These are phyloP conservation scores for Fusarium sp. DNA, from an alignment of 2,329 filamentous ascomycete genomes.

Conservation along the genomic window DNA sequence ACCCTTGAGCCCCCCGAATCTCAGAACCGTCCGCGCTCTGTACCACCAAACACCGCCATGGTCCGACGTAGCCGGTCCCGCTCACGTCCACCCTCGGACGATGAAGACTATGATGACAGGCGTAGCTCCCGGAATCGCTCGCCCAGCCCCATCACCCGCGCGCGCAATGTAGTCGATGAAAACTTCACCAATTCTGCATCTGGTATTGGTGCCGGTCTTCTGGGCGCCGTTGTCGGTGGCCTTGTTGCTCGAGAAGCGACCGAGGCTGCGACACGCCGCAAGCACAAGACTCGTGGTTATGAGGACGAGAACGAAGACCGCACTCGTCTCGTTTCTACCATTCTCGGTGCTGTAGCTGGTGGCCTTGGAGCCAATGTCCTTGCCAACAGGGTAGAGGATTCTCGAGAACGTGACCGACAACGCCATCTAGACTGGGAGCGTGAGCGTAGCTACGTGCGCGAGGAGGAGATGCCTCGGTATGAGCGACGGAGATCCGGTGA, in stretches of 20 bases:
- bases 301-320: slow-evolving; percentile 49
- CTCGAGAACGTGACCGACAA: slow-evolving; percentile 52
- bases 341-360: slow-evolving; percentile 67
- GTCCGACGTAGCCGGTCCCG: slow-evolving; percentile 45
- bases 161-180: slow-evolving; percentile 58
- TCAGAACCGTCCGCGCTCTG: slow-evolving; percentile 52
- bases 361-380: slow-evolving; percentile 67
- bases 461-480: slow-evolving; percentile 48
- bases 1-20: slow-evolving; percentile 48
- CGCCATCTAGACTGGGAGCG: slow-evolving; percentile 55
- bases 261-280: slow-evolving; percentile 56
- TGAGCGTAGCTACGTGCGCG: slow-evolving; percentile 52
- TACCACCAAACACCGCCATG: slow-evolving; percentile 50
- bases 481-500: slow-evolving; percentile 39
- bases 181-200: slow-evolving; percentile 63
- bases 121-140: slow-evolving; percentile 46
- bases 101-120: slow-evolving; percentile 44
- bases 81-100: slow-evolving; percentile 40
- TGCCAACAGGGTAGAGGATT: slow-evolving; percentile 59
- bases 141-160: slow-evolving; percentile 56
- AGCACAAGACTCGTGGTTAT: slow-evolving; percentile 48
- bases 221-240: slow-evolving; percentile 68
- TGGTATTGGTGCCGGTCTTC: slow-evolving; percentile 64
- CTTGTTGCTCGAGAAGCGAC: slow-evolving; percentile 64
- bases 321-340: slow-evolving; percentile 60